phyloP scores from a whole-genome alignment of 768 basidiomycete genomes.

The Russula vinacea region DNA sequence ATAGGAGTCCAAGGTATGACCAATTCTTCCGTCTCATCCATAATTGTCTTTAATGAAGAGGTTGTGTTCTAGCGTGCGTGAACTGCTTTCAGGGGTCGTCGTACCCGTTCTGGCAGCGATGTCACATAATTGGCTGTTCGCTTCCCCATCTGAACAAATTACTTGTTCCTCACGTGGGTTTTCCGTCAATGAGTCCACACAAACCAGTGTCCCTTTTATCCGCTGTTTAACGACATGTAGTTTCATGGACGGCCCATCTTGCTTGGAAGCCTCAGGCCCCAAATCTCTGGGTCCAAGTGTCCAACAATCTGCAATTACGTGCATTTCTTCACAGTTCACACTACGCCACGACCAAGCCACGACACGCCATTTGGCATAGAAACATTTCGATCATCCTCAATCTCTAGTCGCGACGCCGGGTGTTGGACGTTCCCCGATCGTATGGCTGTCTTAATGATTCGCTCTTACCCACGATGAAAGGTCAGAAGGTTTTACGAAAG shows the following conservation, averaged over 20 bases:
- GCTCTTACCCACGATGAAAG: no score
- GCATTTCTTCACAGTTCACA: background rate
- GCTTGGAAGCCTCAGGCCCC: background rate
- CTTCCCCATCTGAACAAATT: background rate
- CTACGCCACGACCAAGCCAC: background rate
- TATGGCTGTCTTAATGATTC: no score
- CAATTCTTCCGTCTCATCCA: background rate
- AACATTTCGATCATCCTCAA: background rate
- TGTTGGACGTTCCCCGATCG: no score
- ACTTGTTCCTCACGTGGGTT: background rate
- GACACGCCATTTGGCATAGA: background rate
- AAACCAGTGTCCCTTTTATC: background rate
- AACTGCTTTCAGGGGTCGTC: no score
- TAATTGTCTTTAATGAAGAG: background rate
- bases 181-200: background rate
- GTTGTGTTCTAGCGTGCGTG: background rate
- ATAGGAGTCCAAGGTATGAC: background rate
- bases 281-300: background rate
- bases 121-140: background rate
- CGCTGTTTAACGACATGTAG: background rate
- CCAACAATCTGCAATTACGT: background rate
- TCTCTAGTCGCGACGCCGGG: no score
- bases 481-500: background rate
- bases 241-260: background rate
- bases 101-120: background rate